phyloP scores from a whole-genome alignment of 768 basidiomycete genomes.

The Tremella mesenterica region DNA sequence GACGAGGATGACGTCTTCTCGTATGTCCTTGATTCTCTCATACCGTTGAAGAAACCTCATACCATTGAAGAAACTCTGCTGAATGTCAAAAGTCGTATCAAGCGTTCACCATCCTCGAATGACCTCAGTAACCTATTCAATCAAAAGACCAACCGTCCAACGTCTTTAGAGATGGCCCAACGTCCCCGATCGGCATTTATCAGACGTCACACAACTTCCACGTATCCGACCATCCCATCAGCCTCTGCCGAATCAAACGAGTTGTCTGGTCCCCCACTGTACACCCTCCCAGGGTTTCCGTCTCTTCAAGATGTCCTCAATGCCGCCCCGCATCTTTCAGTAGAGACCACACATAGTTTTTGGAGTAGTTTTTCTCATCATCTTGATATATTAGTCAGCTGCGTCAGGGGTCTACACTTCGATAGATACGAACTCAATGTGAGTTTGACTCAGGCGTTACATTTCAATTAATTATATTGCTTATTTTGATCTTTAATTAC shows the following conservation, averaged over 20 bases:
- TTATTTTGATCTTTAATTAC: too few relatives aligned
- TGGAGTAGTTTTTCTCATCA: conserved; percentile 92
- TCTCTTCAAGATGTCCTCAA: background rate
- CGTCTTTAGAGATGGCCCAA: conserved; percentile 3
- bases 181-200: conserved; percentile 4
- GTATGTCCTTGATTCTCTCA: background rate
- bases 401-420: conserved; percentile 66
- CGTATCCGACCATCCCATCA: conserved; percentile 26
- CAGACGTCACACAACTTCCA: conserved; percentile 47
- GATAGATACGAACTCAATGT: conserved; percentile 80
- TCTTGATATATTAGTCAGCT: conserved; percentile 70
- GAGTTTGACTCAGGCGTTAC: background rate
- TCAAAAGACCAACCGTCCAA: background rate
- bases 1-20: conserved; percentile 47
- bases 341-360: conserved; percentile 32
- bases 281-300: conserved; percentile 58
- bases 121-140: background rate
- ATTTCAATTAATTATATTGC: too few relatives aligned
- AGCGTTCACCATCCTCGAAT: background rate
- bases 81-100: background rate
- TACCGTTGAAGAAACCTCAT: background rate
- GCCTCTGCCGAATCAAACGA: conserved; percentile 33
- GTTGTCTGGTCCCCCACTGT: conserved; percentile 62
- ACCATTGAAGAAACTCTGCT: background rate
- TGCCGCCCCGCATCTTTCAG: background rate